Percentiles rank a stretch among this genome's conserved stretches.
phyloP scores from a whole-genome alignment of 257 asterid species.

The Echites panduratus region DNA sequence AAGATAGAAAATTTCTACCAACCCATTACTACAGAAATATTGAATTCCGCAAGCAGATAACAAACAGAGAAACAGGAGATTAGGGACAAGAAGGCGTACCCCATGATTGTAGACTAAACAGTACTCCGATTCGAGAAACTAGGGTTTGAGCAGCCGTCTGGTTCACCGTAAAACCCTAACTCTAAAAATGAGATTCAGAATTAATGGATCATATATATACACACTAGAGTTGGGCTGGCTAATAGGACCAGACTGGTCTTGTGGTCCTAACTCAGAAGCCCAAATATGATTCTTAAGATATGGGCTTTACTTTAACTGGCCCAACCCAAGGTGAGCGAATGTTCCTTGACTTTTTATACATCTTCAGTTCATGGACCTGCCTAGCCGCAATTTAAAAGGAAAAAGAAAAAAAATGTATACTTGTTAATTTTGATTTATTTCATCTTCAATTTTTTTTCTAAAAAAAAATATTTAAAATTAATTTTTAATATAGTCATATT shows the following conservation, averaged over 20 bases:
- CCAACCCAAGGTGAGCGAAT: too few species aligned
- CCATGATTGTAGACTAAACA: conserved; percentile 45
- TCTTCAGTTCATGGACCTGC: too few species aligned
- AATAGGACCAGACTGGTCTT: background rate
- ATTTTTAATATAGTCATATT: too few species aligned
- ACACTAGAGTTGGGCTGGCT: background rate
- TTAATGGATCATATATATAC: background rate
- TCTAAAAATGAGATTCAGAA: too few species aligned
- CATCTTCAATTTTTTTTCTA: too few species aligned
- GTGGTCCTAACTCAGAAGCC: background rate
- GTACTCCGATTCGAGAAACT: conserved; percentile 11
- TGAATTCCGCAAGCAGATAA: background rate
- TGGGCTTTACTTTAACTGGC: too few species aligned
- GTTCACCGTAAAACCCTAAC: conserved; percentile 19
- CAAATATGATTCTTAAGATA: background rate
- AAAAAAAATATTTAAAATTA: too few species aligned
- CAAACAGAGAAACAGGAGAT: background rate
- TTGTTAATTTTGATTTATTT: too few species aligned
- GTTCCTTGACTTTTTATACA: too few species aligned
- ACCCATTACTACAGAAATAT: background rate
- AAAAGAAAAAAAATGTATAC: too few species aligned
- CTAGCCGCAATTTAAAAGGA: too few species aligned
- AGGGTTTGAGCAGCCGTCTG: conserved; percentile 20
- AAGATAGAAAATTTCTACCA: background rate
- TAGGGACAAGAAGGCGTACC: conserved; percentile 22